Base-by-base conservation (phyloP, 345 rosid species). In the Euphorbia pulcherrima region DNA sequence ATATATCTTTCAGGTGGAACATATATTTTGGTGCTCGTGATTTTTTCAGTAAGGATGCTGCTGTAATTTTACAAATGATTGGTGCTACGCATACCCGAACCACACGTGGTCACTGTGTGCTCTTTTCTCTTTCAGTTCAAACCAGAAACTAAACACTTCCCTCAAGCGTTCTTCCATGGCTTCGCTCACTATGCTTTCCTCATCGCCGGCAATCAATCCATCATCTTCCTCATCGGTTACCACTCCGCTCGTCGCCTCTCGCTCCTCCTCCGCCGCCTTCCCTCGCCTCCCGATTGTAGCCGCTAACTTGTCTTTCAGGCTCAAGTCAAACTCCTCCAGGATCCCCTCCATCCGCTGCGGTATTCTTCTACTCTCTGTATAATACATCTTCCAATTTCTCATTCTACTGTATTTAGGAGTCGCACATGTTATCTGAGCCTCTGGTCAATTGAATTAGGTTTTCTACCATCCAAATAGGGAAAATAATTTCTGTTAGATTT, bases 311-410 rank as follows among this genome's bases (percentile, higher is more conserved):
- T 14, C 47, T 59, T 69, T 60, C 18, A 23, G 53, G 30, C 2
- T 17, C 59, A 60, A 50, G 29, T 47, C 48, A 56, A 60, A 47
- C 16, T 14, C 57, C 39, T 1, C 61, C 13, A 56, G 62, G 59
- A 18, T 40, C 39, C 14, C 62, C 70, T 18, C 40, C 44, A 60
- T 60, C 26, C 59, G 72, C 3, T 69, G 72, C 29, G 72, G 72
- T 69, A 69, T 11, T 14, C 39, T 68, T 56, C 28, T 56, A 1
- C 28, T 51, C 2, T 18, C n/a, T 47, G 51, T 47, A 47, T 47
- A 18, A 18, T 47, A 11, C 35, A 21, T 21, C 58, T 2, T 5
- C 30, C 4, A 20, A 44, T 12, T 33, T 33, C 2, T n/a, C 3
- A 7, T n/a, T 1, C 9, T 21, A 41, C 30, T 20, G 3, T 20